These are phyloP conservation scores for Eucalyptus tenuipes DNA, from an alignment of 345 rosid species.

Conservation along the genomic window DNA sequence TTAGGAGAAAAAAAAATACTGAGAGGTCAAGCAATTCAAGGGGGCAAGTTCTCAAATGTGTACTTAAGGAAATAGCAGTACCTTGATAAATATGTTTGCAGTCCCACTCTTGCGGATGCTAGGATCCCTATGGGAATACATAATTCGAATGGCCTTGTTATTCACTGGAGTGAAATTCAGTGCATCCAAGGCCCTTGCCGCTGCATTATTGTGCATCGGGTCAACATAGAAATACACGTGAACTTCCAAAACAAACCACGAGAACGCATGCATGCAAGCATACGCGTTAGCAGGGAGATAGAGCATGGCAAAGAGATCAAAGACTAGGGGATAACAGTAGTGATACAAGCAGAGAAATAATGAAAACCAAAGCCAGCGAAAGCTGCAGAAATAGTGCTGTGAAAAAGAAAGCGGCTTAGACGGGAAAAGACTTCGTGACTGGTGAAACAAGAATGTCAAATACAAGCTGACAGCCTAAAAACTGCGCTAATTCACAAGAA, in stretches of 20 bases:
- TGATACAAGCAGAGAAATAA: neutral
- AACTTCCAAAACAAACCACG: neutral
- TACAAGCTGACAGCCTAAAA: neutral
- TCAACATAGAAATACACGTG: neutral
- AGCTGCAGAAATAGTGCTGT: neutral
- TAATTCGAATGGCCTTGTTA: constrained; percentile 59
- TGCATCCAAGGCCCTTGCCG: constrained; percentile 70
- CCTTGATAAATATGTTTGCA: constrained; percentile 93
- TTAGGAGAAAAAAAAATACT: neutral
- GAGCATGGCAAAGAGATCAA: neutral
- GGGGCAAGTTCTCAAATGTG: neutral
- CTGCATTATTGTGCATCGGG: constrained; percentile 14
- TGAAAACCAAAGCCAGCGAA: neutral
- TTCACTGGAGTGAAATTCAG: constrained; percentile 70
- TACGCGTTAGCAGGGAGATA: neutral
- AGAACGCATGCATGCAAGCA: neutral
- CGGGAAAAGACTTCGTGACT: neutral
- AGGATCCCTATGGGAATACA: constrained; percentile 94
- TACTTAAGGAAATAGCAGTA: neutral
- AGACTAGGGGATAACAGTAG: neutral
- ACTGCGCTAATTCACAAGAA: neutral
- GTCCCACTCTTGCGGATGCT: constrained; percentile 81
- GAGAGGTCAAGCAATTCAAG: neutral
- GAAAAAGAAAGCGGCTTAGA: neutral
- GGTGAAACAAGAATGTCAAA: neutral